These are phyloP conservation scores for Salvia splendens DNA, from an alignment of 257 asterid species.

Conservation along the genomic window DNA sequence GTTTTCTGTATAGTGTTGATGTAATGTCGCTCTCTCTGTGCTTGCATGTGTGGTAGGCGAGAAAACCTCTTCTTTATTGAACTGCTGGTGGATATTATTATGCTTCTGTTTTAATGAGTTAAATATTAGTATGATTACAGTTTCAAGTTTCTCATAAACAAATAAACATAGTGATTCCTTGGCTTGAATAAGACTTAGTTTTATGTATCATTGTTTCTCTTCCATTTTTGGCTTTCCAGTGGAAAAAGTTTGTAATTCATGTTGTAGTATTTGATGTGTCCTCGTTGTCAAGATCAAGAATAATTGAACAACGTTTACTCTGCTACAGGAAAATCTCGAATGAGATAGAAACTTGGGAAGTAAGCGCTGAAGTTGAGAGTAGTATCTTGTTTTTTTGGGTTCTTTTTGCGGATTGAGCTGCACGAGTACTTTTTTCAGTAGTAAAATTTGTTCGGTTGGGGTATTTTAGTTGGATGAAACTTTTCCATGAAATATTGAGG, in stretches of 20 bases:
- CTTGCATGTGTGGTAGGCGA: background rate
- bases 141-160: background rate
- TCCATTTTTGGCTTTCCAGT: background rate
- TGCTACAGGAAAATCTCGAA: too few species aligned
- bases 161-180: background rate
- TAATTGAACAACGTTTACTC: too few species aligned
- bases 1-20: background rate
- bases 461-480: background rate
- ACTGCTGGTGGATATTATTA: background rate
- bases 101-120: background rate
- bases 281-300: background rate
- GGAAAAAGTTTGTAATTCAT: background rate
- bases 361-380: background rate
- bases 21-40: too few species aligned
- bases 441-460: background rate
- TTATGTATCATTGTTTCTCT: background rate
- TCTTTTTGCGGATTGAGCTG: background rate
- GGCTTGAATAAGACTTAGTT: background rate
- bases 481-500: slow-evolving; percentile 17
- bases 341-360: too few species aligned
- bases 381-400: too few species aligned
- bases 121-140: background rate
- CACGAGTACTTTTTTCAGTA: background rate
- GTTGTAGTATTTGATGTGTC: background rate
- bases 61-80: background rate